Evolutionary conservation across 1,284 basidiomycete species (phyloP).

Genomic region (Leccinum ponderosum): DNA sequence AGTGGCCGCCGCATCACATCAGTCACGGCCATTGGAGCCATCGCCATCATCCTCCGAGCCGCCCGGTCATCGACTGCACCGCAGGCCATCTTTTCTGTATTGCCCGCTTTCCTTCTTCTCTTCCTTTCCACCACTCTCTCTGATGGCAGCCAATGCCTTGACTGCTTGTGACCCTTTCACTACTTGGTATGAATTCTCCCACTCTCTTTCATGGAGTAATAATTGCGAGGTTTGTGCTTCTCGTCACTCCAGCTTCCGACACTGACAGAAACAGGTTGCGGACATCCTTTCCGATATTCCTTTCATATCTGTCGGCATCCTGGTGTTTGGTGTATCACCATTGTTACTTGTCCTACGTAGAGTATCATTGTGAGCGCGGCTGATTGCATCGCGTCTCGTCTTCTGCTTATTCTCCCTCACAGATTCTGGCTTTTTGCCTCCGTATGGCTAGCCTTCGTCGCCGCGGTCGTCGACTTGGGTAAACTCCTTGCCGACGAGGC

Average conservation of each 20-base stretch:
- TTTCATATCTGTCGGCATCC: slow-evolving; percentile 62
- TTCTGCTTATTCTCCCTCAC: slow-evolving; percentile 4
- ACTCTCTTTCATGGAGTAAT: slow-evolving; percentile 33
- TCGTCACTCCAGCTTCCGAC: neutral
- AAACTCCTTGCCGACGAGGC: slow-evolving; percentile 50
- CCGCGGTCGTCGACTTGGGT: slow-evolving; percentile 65
- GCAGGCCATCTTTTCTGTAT: neutral
- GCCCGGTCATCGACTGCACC: slow-evolving; percentile 4
- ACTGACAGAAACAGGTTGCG: slow-evolving; percentile 48
- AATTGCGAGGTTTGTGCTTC: slow-evolving; percentile 35
- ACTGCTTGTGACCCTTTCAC: slow-evolving; percentile 14
- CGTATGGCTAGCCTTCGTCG: slow-evolving; percentile 57
- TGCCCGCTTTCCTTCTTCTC: slow-evolving; percentile 7
- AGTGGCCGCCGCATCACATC: slow-evolving; percentile 9
- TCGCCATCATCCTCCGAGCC: neutral
- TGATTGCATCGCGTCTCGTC: neutral
- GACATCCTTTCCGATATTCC: slow-evolving; percentile 66
- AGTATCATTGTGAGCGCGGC: slow-evolving; percentile 51
- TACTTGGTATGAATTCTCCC: slow-evolving; percentile 29
- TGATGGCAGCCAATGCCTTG: slow-evolving; percentile 21
- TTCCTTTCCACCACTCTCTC: slow-evolving; percentile 18
- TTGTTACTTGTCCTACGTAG: slow-evolving; percentile 62
- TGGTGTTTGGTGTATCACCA: slow-evolving; percentile 62
- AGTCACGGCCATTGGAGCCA: slow-evolving; percentile 4
- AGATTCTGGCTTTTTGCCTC: slow-evolving; percentile 62